Base-by-base conservation (phyloP, 192 early-diverging fungal genomes). In the Entrophospora sp. region DNA sequence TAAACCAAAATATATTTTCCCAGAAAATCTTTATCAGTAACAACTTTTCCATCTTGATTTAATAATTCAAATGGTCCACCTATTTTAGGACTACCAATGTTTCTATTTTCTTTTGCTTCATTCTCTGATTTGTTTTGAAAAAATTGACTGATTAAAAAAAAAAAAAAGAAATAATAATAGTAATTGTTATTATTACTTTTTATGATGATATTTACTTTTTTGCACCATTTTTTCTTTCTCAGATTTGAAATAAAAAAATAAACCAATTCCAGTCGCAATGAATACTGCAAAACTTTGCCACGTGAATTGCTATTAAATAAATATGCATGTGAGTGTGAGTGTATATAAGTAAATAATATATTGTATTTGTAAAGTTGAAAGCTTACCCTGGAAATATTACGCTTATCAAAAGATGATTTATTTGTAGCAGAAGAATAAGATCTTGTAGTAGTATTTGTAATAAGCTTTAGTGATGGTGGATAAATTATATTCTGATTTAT, bases 1-100 rank as follows among this genome's bases (percentile, higher is more conserved):
- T 99, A 99, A 6, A 97, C 75, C 61, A 99, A 75, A 76, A 87
- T 84, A 71, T 85, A 97, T 37, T 86, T 87, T 27, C 93, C 97
- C 24, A 78, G 78, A 69, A 91, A 91, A 60, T 89, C 82, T 52
- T 87, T 75, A 66, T 92, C 83, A 10, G 89, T 90, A 1, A 85
- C 82, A 2, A 76, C 73, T 32, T 82, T 71, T 16, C 92, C 92
- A 46, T 90, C 71, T 44, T 89, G 86, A 71, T 99, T 85, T 4
- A 89, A 87, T 46, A 99, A 77, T 16, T 80, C 81, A 66, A 94
- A 99, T 2, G 91, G 85, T 0, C 93, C 94, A 1, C 97, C 97
- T 35, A 99, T 83, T 28, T 86, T 79, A 8, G 97, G 91, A 67
- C 89, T 94, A 28, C 97, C 97, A 25, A 77, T 30, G 4, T 71